These are phyloP conservation scores for Rehmannia glutinosa DNA, from an alignment of 257 asterid genomes.

Conservation along the genomic window DNA sequence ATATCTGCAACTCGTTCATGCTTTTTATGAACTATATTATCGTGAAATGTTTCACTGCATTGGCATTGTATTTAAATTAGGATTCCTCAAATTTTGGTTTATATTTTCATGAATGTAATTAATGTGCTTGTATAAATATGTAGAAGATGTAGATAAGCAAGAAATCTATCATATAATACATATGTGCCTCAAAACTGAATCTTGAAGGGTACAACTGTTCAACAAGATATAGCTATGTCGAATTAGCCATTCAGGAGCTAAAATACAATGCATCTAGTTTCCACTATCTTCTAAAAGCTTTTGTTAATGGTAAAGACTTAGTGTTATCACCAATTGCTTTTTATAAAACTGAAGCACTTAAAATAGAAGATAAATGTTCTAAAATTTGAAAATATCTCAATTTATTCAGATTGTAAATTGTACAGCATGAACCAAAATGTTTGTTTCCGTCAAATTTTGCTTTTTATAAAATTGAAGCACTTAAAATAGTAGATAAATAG, in stretches of 20 bases:
- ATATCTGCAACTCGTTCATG: background rate
- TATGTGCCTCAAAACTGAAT: background rate
- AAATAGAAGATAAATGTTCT: background rate
- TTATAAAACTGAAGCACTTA: background rate
- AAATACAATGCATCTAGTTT: background rate
- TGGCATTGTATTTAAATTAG: background rate
- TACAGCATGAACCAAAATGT: background rate
- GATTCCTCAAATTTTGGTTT: background rate
- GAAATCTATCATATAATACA: background rate
- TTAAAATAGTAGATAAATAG: too few species aligned
- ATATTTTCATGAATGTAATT: background rate
- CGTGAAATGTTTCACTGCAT: background rate
- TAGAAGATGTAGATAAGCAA: background rate
- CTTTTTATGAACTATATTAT: background rate
- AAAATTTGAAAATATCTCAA: background rate
- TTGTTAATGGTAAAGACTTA: background rate
- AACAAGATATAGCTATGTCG: background rate
- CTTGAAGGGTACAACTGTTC: background rate
- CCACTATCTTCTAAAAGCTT: background rate
- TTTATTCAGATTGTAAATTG: background rate
- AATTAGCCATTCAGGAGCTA: background rate
- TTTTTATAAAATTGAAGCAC: too few species aligned
- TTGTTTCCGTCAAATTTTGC: too few species aligned
- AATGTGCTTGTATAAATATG: too few species aligned
- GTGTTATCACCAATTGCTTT: background rate